phyloP scores from a whole-genome alignment of 352 stramenopile species.

The Globisporangium orthogonon region DNA sequence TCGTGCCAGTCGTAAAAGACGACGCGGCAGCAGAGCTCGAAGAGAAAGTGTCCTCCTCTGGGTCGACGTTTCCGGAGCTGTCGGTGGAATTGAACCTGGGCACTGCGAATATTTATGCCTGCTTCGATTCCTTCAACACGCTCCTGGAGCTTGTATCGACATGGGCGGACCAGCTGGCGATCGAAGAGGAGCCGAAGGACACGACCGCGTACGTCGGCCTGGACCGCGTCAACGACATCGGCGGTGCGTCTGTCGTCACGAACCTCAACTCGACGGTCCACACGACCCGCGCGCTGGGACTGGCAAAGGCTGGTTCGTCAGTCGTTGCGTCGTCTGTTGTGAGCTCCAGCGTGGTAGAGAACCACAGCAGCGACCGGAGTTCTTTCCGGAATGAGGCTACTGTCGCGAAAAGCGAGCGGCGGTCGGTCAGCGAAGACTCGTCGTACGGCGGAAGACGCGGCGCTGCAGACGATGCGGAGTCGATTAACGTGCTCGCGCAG shows the following conservation, averaged over 20 bases:
- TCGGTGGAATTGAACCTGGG: conserved; percentile 78
- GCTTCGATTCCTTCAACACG: conserved; percentile 87
- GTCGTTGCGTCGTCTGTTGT: not conserved
- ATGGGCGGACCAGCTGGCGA: conserved; percentile 67
- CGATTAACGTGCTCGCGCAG: conserved; percentile 58
- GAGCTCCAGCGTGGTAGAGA: not conserved
- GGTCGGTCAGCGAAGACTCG: conserved; percentile 16
- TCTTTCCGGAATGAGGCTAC: not conserved
- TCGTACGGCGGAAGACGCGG: conserved; percentile 7
- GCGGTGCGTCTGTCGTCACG: conserved; percentile 67
- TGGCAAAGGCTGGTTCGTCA: conserved; percentile 4
- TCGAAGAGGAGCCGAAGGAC: conserved; percentile 55
- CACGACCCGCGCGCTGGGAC: conserved; percentile 19
- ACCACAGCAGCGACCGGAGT: not conserved
- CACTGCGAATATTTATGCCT: conserved; percentile 85
- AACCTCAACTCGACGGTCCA: conserved; percentile 41
- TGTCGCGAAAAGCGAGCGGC: not conserved
- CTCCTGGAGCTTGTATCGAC: conserved; percentile 64
- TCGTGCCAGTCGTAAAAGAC: conserved; percentile 32
- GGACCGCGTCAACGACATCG: conserved; percentile 47
- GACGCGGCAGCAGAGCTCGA: conserved; percentile 10
- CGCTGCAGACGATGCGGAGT: not conserved
- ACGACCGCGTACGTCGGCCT: conserved; percentile 76
- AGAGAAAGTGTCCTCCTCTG: conserved; percentile 21
- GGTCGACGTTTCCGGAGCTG: conserved; percentile 54